A percentile compares a stretch with the other conserved stretches of the same genome.
Evolutionary conservation across 2,329 filamentous ascomycete species (phyloP).

Genomic region (Exophiala sp.): DNA sequence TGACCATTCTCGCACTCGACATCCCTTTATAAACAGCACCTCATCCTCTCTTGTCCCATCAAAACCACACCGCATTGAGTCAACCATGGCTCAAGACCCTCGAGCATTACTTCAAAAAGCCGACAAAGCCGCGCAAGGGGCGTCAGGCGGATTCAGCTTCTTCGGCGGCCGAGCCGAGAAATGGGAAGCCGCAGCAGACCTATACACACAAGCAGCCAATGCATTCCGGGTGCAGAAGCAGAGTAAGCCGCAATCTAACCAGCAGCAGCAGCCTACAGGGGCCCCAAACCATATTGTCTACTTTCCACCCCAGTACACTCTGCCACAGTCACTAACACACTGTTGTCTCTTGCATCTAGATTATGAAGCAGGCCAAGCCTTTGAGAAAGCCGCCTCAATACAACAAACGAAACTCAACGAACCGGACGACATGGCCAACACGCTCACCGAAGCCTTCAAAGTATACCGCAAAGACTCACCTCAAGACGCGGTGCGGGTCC

Average conservation of each 20-base stretch:
- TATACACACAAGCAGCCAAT: slow-evolving; percentile 84
- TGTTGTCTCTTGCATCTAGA: slow-evolving; percentile 46
- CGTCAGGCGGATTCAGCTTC: slow-evolving; percentile 76
- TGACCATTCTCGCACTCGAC: too few relatives aligned
- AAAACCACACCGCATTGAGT: not conserved
- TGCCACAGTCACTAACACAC: too few relatives aligned
- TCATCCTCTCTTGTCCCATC: not conserved
- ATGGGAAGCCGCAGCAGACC: slow-evolving; percentile 79
- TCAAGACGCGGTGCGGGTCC: slow-evolving; percentile 71
- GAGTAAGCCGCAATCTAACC: slow-evolving; percentile 51
- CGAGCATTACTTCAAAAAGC: slow-evolving; percentile 77
- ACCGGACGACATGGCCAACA: slow-evolving; percentile 86
- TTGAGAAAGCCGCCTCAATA: slow-evolving; percentile 78
- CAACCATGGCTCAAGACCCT: slow-evolving; percentile 67
- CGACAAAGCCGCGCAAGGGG: slow-evolving; percentile 71
- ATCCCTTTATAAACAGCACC: not conserved
- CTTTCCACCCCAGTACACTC: not conserved
- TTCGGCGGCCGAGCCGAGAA: slow-evolving; percentile 85
- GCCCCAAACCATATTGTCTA: too few relatives aligned
- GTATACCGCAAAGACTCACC: slow-evolving; percentile 82
- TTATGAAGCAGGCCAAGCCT: slow-evolving; percentile 78
- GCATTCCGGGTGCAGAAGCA: slow-evolving; percentile 82
- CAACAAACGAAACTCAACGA: slow-evolving; percentile 78
- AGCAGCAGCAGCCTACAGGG: too few relatives aligned
- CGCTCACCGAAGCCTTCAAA: slow-evolving; percentile 86